phyloP scores from a whole-genome alignment of 306 rosid species.

The Purshia tridentata region DNA sequence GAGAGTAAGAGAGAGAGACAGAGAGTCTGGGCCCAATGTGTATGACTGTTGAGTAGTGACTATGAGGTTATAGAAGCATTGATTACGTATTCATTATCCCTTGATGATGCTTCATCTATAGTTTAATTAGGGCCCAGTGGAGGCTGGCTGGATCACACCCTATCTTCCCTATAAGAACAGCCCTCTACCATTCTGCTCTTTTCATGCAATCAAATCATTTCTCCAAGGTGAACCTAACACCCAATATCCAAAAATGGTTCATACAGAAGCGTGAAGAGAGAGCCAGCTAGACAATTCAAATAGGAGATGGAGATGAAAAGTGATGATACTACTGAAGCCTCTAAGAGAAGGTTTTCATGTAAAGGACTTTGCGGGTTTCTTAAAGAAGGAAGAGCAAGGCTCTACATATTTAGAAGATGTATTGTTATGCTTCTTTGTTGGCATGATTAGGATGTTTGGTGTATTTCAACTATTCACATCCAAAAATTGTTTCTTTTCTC shows the following conservation, averaged over 20 bases:
- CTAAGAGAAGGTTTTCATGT: slow-evolving; percentile 25
- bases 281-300: too few species aligned
- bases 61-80: slow-evolving; percentile 1
- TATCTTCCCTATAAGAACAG: slow-evolving; percentile 17
- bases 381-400: slow-evolving; percentile 32
- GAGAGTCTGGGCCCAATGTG: background rate
- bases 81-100: background rate
- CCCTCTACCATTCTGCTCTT: background rate
- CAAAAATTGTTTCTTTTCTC: background rate
- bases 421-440: slow-evolving; percentile 36
- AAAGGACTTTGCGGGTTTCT: slow-evolving; percentile 19
- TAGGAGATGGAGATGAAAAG: slow-evolving; percentile 22
- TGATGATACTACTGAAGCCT: slow-evolving; percentile 5
- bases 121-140: slow-evolving; percentile 20
- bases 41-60: background rate
- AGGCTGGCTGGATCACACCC: slow-evolving; percentile 20
- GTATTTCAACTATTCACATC: slow-evolving; percentile 1
- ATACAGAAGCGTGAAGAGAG: background rate
- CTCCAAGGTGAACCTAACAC: slow-evolving; percentile 6
- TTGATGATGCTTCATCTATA: slow-evolving; percentile 5
- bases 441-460: slow-evolving; percentile 24
- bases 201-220: slow-evolving; percentile 1
- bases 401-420: slow-evolving; percentile 33
- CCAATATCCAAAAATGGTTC: background rate
- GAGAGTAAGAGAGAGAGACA: too few species aligned